Conservation (phyloP, 495 filamentous ascomycete species). For the Chaetomium cochliodes region DNA sequence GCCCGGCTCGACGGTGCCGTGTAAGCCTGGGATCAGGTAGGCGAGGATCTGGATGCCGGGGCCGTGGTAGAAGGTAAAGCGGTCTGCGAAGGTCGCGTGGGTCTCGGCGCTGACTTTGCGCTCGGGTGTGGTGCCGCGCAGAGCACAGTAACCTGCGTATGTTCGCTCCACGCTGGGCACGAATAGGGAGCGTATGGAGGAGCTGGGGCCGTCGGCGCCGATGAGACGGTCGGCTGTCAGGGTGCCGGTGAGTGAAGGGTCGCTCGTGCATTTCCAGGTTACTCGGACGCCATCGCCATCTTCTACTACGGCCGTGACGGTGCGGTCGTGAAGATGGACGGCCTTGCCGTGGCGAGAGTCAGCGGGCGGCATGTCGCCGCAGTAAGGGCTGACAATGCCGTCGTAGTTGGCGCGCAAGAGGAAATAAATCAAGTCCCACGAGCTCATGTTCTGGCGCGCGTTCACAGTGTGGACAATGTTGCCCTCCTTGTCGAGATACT, state of each 20-base stretch:
- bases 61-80: slow-evolving; percentile 1
- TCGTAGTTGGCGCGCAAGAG: slow-evolving; percentile 3
- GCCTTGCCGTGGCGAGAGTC: neutral
- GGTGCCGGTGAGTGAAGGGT: neutral
- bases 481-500: neutral
- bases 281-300: neutral
- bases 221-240: neutral
- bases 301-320: neutral
- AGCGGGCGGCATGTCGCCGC: neutral
- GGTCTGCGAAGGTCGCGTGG: neutral
- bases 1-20: neutral
- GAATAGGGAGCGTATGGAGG: neutral
- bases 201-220: slow-evolving; percentile 5
- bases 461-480: neutral
- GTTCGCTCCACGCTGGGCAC: neutral
- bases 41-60: neutral
- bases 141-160: neutral
- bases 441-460: neutral
- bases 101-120: neutral
- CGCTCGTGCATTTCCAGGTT: neutral
- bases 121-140: neutral
- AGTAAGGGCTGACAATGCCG: neutral
- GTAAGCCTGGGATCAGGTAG: neutral
- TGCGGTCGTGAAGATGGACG: neutral
- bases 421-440: neutral